phyloP scores from a whole-genome alignment of 2,329 filamentous ascomycete genomes.

The Botryosphaeria dothidea region DNA sequence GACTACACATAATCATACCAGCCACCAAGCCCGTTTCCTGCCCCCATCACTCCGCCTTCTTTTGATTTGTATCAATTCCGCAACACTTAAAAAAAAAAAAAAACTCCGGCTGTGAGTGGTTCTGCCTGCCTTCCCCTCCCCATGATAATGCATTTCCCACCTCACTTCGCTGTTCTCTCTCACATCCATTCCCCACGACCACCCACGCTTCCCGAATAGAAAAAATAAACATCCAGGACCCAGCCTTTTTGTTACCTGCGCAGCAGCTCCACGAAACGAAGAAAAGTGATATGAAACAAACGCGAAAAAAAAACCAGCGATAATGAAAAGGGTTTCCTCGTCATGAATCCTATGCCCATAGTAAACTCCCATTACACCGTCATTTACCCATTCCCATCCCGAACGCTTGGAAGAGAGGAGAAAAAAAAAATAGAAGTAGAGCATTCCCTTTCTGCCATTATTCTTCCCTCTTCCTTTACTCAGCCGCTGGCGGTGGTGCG shows the following conservation, averaged over 20 bases:
- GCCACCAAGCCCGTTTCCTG: background rate
- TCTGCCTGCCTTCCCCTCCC: background rate
- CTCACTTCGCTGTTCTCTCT: background rate
- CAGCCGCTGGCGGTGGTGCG: background rate
- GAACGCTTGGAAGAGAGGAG: background rate
- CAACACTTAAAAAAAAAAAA: background rate
- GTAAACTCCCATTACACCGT: conserved; percentile 9
- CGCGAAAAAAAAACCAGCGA: background rate
- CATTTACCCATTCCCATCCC: background rate
- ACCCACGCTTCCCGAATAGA: background rate
- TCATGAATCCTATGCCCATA: conserved; percentile 5
- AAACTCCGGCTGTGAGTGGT: background rate
- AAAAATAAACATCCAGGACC: background rate
- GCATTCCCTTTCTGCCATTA: background rate
- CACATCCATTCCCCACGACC: background rate
- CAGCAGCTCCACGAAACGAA: background rate
- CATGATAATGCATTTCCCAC: background rate
- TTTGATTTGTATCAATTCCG: background rate
- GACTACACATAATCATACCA: conserved; percentile 4
- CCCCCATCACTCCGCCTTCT: background rate
- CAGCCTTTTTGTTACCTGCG: background rate
- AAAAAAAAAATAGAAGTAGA: background rate
- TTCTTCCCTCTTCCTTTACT: background rate
- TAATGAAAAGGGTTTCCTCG: background rate
- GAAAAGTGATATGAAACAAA: background rate